These are phyloP conservation scores for Xylariomycetidae sp. DNA, from an alignment of 2,329 filamentous ascomycete genomes.

Conservation along the genomic window DNA sequence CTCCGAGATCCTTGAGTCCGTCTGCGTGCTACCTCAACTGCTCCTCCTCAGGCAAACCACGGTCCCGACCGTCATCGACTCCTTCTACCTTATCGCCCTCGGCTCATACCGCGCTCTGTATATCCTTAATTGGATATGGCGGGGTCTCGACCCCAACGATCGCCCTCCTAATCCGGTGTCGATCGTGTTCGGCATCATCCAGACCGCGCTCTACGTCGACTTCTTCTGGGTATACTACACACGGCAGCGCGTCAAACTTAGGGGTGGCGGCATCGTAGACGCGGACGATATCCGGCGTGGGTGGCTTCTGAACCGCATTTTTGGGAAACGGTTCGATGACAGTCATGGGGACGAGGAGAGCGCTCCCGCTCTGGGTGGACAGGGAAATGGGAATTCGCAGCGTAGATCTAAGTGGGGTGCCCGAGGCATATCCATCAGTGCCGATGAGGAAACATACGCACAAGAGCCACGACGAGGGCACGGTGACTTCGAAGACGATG, in stretches of 20 bases:
- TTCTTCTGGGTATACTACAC: conserved; percentile 98
- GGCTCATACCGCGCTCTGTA: conserved; percentile 87
- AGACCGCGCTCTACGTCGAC: conserved; percentile 86
- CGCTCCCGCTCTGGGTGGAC: conserved; percentile 39
- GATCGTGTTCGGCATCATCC: conserved; percentile 80
- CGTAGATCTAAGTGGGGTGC: conserved; percentile 56
- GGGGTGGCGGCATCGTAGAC: conserved; percentile 83
- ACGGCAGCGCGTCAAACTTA: conserved; percentile 87
- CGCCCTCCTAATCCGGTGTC: conserved; percentile 64
- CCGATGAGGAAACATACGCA: conserved; percentile 56
- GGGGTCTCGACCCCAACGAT: conserved; percentile 56
- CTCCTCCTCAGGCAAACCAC: conserved; percentile 90
- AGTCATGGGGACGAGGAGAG: conserved; percentile 57
- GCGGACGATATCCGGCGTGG: conserved; percentile 81
- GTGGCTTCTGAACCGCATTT: conserved; percentile 76
- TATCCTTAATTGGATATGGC: conserved; percentile 84
- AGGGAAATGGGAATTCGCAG: conserved; percentile 21
- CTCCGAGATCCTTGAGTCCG: conserved; percentile 85
- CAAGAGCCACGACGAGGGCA: conserved; percentile 35
- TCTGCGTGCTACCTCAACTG: conserved; percentile 86
- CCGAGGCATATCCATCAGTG: conserved; percentile 62
- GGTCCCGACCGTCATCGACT: conserved; percentile 92
- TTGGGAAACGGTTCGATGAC: conserved; percentile 54
- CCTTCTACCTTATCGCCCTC: conserved; percentile 86
- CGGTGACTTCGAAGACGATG: conserved; percentile 27